Evolutionary conservation across 1,284 basidiomycete genomes (phyloP), one percentile per base, ranked within the genome.

Genomic region (Vanrija humicola): DNA sequence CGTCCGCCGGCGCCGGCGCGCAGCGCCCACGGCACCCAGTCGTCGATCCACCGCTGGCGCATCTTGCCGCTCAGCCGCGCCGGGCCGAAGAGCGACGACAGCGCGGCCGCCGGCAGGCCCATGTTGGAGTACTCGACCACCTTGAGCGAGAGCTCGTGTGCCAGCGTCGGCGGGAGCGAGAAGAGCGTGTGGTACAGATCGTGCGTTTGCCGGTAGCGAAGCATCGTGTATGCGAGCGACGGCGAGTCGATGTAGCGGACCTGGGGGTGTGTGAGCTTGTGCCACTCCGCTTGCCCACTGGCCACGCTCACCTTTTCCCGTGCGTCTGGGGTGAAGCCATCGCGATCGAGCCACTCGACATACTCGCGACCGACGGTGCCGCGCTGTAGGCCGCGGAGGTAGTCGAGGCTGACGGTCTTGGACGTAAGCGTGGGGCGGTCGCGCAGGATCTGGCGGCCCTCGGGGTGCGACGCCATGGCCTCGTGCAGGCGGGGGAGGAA

Each of bases 201-300:
- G 77, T 98, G 95, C 64, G 89, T 95, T 78, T 99, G 94, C 39
- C 96, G 88, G 74, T 98, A 98, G 43, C 96, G 87, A 66, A 96
- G 91, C 87, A 99, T 93, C 54, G 98, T 90, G 74, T 97, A 96
- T 26, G 93, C 93, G 12, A 95, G 82, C 66, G 93, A 90, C 1
- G 91, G 89, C 64, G 95, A 91, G 68, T 90, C 84, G 64, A 98
- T 89, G 73, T 97, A 98, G 64, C 87, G 88, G 5, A 96, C 91
- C 91, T 89, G 81, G 28, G 9, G 3, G 45, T 48, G 25, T 49
- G 9, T n/a, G 5, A 28, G 38, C 38, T 15, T n/a, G 21, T 49
- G 48, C 29, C 8, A 23, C 26, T 12, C 18, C 9, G 21, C 28
- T 7, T 14, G 1, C 18, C 39, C 9, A n/a, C 40, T n/a, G 26